These are phyloP conservation scores for Pseudonitzschia multiseries DNA, from an alignment of 108 stramenopile genomes.

Conservation along the genomic window DNA sequence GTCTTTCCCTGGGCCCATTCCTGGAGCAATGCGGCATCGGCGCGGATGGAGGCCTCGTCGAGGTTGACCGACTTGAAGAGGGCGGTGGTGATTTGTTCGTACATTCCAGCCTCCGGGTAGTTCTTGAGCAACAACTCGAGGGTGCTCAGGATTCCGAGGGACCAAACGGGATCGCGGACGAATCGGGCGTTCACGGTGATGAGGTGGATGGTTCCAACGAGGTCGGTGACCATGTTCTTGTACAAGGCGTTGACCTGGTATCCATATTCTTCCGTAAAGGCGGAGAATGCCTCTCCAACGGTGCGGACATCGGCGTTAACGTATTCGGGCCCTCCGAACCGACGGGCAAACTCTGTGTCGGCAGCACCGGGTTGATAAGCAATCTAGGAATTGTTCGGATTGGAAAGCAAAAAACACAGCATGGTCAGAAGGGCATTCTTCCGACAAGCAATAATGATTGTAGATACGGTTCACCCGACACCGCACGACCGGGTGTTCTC, in stretches of 20 bases:
- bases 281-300: slow-evolving; percentile 87
- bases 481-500: too few species aligned
- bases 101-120: slow-evolving; percentile 88
- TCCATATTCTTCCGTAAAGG: slow-evolving; percentile 81
- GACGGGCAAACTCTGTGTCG: slow-evolving; percentile 73
- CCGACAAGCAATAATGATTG: too few species aligned
- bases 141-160: slow-evolving; percentile 69
- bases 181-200: slow-evolving; percentile 92
- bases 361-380: slow-evolving; percentile 79
- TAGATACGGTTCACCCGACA: too few species aligned
- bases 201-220: slow-evolving; percentile 91
- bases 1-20: slow-evolving; percentile 88
- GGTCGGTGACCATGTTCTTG: slow-evolving; percentile 90
- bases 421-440: too few species aligned
- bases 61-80: slow-evolving; percentile 81
- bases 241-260: slow-evolving; percentile 85
- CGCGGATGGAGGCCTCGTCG: slow-evolving; percentile 75
- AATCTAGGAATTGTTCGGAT: too few species aligned
- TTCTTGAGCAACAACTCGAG: slow-evolving; percentile 85
- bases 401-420: too few species aligned
- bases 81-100: slow-evolving; percentile 68
- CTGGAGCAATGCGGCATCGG: slow-evolving; percentile 69
- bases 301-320: slow-evolving; percentile 79
- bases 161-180: slow-evolving; percentile 80
- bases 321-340: slow-evolving; percentile 65